Percentiles rank a stretch among this genome's conserved stretches.
phyloP scores from a whole-genome alignment of 441 rosid genomes.

The Pelargonium fulgidum region DNA sequence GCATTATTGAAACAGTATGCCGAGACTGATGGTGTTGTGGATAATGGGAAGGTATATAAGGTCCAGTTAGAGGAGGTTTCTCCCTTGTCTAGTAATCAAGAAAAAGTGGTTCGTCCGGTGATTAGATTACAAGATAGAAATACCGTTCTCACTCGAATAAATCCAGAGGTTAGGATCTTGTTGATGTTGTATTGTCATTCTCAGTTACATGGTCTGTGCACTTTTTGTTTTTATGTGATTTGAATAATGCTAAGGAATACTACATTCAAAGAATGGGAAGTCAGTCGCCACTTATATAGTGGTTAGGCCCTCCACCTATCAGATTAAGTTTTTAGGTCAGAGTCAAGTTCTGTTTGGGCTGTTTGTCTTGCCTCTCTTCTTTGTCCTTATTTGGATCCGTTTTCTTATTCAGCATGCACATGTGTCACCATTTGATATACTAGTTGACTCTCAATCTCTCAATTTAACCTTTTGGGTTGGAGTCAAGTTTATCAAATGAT shows the following conservation, averaged over 20 bases:
- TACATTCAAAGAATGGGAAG: too few relatives aligned
- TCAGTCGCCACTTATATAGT: too few relatives aligned
- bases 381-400: too few relatives aligned
- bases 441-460: too few relatives aligned
- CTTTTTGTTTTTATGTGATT: background rate
- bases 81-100: constrained; percentile 47
- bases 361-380: too few relatives aligned
- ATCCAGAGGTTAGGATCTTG: constrained; percentile 68
- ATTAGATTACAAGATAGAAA: constrained; percentile 71
- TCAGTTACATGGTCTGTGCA: background rate
- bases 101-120: constrained; percentile 75
- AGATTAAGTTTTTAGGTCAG: too few relatives aligned
- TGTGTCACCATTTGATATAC: too few relatives aligned
- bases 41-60: constrained; percentile 61
- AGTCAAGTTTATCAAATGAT: background rate
- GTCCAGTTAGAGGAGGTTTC: constrained; percentile 81
- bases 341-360: too few relatives aligned
- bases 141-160: constrained; percentile 75
- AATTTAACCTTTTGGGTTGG: too few relatives aligned
- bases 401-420: too few relatives aligned
- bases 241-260: background rate
- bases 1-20: constrained; percentile 71
- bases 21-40: constrained; percentile 62
- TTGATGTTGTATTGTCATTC: background rate
- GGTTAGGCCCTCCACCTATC: too few relatives aligned